A percentile compares a stretch with the other conserved stretches of the same genome.
Conservation (phyloP, 345 rosid genomes). For the Dovyalis caffra region DNA sequence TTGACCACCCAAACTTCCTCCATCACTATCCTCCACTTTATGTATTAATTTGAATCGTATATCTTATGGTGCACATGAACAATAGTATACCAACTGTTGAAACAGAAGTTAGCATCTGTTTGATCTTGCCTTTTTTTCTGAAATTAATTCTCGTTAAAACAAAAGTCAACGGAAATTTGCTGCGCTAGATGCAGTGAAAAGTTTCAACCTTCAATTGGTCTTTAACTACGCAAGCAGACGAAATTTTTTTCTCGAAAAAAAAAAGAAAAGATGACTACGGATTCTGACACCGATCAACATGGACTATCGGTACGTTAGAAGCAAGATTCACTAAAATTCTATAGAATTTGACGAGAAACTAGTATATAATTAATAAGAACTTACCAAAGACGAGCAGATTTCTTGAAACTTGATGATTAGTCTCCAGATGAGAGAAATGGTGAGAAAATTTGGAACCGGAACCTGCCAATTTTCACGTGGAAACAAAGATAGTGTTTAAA, state of each 20-base stretch:
- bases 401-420: neutral
- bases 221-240: neutral
- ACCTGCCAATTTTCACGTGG: constrained; percentile 16
- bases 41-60: neutral
- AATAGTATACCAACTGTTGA: neutral
- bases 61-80: neutral
- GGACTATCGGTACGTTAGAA: neutral
- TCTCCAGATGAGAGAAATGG: neutral
- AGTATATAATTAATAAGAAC: neutral
- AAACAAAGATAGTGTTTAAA: neutral
- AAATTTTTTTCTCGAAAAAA: too few relatives aligned
- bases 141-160: neutral
- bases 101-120: neutral
- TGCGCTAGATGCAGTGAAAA: neutral
- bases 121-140: neutral
- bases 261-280: too few relatives aligned
- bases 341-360: neutral
- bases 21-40: neutral
- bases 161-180: neutral
- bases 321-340: neutral
- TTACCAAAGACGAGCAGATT: constrained; percentile 12
- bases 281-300: neutral
- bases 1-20: neutral
- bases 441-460: constrained; percentile 17
- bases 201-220: neutral